These are phyloP conservation scores for Albugo laibachii DNA, from an alignment of 352 stramenopile genomes.

Conservation along the genomic window DNA sequence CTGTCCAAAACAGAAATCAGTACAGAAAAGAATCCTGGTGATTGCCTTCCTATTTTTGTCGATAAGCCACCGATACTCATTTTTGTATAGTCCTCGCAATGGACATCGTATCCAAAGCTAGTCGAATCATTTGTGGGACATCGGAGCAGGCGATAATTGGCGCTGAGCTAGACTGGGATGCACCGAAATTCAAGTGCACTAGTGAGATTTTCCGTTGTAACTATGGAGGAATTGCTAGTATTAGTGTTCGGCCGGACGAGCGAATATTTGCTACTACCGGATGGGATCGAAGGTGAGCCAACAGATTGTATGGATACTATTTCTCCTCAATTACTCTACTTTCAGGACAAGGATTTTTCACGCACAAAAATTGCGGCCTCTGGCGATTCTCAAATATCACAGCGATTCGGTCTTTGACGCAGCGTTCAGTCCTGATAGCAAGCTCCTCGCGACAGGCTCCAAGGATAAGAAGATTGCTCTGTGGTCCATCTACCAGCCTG, in stretches of 20 bases:
- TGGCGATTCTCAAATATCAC: conserved; percentile 68
- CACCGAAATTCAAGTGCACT: no score
- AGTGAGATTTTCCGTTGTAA: background rate
- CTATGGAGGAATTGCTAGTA: conserved; percentile 2
- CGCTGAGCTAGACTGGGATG: background rate
- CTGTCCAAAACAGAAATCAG: conserved; percentile 27
- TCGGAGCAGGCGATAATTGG: conserved; percentile 15
- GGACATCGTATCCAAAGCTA: conserved; percentile 31
- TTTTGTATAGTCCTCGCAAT: conserved; percentile 37
- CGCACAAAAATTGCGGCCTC: conserved; percentile 39
- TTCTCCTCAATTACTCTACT: conserved; percentile 1
- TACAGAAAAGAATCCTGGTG: conserved; percentile 26
- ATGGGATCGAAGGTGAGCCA: conserved; percentile 38
- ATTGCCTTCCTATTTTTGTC: background rate
- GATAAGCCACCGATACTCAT: background rate
- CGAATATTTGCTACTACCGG: conserved; percentile 62
- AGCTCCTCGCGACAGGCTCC: conserved; percentile 39
- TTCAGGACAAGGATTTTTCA: conserved; percentile 50
- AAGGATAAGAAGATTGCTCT: conserved; percentile 65
- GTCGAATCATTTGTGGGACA: conserved; percentile 34
- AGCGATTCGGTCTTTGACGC: conserved; percentile 49
- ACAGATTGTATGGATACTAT: background rate
- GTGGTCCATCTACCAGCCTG: conserved; percentile 52
- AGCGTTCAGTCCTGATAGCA: conserved; percentile 40
- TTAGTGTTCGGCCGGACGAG: conserved; percentile 44